Conservation (phyloP, 2,329 filamentous ascomycete species). For the Penicillium sp. region DNA sequence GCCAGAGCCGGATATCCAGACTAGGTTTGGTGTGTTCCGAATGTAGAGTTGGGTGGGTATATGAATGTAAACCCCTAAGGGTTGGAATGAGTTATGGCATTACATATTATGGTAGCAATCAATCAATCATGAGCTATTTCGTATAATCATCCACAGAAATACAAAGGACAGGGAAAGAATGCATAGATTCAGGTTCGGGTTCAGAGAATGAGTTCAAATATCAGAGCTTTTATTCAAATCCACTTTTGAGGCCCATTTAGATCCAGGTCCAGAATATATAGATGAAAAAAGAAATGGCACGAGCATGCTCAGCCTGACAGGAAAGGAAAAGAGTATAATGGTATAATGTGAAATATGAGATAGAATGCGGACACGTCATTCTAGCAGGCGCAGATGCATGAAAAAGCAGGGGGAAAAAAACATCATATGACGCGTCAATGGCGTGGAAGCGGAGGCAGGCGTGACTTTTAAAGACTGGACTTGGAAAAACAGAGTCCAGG, state of each 20-base stretch:
- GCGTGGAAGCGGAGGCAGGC: slow-evolving; percentile 23
- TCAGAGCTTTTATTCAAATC: slow-evolving; percentile 7
- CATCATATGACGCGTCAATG: slow-evolving; percentile 25
- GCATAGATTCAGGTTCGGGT: background rate
- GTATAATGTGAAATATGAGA: slow-evolving; percentile 16
- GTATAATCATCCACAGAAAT: background rate
- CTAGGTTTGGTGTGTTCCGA: slow-evolving; percentile 74
- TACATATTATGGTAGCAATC: background rate
- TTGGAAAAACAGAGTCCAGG: background rate
- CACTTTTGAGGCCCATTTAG: slow-evolving; percentile 3
- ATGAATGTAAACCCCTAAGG: background rate
- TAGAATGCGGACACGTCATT: slow-evolving; percentile 16
- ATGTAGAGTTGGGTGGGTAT: slow-evolving; percentile 53
- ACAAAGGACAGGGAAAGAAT: background rate
- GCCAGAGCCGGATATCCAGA: slow-evolving; percentile 54
- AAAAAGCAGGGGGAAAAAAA: slow-evolving; percentile 10
- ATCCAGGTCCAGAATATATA: background rate
- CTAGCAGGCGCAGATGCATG: slow-evolving; percentile 30
- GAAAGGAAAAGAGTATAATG: slow-evolving; percentile 15
- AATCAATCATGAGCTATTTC: background rate
- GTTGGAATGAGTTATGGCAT: background rate
- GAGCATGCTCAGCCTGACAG: background rate
- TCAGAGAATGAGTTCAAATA: background rate
- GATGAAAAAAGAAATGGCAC: slow-evolving; percentile 6
- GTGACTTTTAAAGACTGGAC: slow-evolving; percentile 13